A percentile compares a stretch with the other conserved stretches of the same genome.
These are phyloP conservation scores for Beauveria varroae DNA, from an alignment of 2,329 filamentous ascomycete species.

Conservation along the genomic window DNA sequence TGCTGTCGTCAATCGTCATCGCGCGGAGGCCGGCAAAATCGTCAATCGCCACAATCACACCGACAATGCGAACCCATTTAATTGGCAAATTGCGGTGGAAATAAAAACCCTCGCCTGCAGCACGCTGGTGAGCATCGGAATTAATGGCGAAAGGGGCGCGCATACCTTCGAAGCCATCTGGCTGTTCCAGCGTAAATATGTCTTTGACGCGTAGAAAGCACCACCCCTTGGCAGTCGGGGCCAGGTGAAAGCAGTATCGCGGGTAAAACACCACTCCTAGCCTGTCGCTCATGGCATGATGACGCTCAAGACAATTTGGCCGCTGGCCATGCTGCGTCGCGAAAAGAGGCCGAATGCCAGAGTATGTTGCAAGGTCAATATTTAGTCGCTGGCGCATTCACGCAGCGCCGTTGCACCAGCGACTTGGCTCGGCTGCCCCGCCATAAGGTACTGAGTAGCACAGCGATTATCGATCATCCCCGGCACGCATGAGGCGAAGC, in stretches of 20 bases:
- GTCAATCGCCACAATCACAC: slow-evolving; percentile 58
- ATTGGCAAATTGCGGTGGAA: slow-evolving; percentile 71
- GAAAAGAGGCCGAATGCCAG: background rate
- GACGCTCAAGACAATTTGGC: slow-evolving; percentile 4
- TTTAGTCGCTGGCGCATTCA: background rate
- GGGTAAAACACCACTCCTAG: slow-evolving; percentile 41
- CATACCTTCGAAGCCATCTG: slow-evolving; percentile 46
- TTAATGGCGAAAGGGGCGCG: slow-evolving; percentile 8
- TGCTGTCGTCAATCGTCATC: slow-evolving; percentile 59
- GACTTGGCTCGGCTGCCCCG: background rate
- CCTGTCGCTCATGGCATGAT: slow-evolving; percentile 44
- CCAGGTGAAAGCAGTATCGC: slow-evolving; percentile 55
- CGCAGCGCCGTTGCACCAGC: background rate
- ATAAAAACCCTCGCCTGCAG: slow-evolving; percentile 39
- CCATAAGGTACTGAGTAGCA: background rate
- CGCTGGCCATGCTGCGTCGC: background rate
- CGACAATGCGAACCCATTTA: slow-evolving; percentile 65
- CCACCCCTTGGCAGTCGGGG: slow-evolving; percentile 53
- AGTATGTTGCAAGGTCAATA: background rate
- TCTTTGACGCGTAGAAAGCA: slow-evolving; percentile 47
- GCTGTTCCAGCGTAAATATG: slow-evolving; percentile 38
- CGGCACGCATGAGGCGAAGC: background rate
- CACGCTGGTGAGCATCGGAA: background rate
- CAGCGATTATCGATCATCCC: no score
- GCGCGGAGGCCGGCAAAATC: slow-evolving; percentile 39